phyloP scores from a whole-genome alignment of 768 basidiomycete genomes.

The Suillus weaverae region DNA sequence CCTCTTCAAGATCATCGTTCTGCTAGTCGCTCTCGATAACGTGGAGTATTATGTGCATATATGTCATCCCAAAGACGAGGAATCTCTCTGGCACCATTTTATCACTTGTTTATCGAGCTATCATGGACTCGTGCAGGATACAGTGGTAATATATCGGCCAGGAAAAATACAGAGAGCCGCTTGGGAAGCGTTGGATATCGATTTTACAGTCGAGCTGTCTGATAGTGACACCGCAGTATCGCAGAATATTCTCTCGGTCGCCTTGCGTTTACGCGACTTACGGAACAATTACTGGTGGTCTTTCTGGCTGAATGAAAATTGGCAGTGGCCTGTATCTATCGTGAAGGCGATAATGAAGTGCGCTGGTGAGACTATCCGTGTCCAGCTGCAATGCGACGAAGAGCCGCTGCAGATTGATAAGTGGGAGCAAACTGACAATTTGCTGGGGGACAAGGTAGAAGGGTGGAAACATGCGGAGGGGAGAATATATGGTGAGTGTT shows the following conservation, averaged over 20 bases:
- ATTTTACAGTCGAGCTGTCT: neutral
- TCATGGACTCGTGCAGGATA: neutral
- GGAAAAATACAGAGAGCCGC: neutral
- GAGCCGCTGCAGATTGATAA: neutral
- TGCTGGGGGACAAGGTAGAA: neutral
- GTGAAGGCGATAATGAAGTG: neutral
- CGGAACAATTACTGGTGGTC: neutral
- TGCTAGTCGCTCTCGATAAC: neutral
- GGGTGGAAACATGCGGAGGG: slow-evolving; percentile 1
- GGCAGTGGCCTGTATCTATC: slow-evolving; percentile 2
- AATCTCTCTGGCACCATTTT: neutral
- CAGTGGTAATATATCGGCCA: neutral
- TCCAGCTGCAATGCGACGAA: neutral
- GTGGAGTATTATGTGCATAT: neutral
- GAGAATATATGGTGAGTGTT: neutral
- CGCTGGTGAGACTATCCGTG: neutral
- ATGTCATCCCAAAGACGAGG: neutral
- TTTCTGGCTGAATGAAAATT: slow-evolving; percentile 2
- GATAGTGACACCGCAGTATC: neutral
- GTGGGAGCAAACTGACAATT: neutral
- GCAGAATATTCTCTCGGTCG: neutral
- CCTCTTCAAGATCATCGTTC: neutral
- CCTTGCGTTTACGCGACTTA: neutral
- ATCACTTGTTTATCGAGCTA: neutral
- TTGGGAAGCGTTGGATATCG: neutral